phyloP scores from a whole-genome alignment of 176 grass and related monocot genomes.

The Oryza officinalis region DNA sequence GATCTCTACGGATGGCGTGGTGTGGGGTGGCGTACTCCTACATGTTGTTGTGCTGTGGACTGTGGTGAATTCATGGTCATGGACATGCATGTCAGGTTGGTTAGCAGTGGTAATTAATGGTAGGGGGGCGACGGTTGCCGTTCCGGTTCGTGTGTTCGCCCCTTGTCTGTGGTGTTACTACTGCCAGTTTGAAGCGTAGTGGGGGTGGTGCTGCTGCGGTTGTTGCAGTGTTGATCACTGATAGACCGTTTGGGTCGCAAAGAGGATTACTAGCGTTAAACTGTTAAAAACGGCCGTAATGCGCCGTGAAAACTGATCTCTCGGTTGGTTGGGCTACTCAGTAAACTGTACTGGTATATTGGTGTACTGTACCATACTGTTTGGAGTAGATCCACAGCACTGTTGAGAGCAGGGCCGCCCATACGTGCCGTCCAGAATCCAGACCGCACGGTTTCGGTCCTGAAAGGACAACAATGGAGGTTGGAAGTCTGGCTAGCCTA shows the following conservation, averaged over 20 bases:
- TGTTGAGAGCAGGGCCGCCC: neutral
- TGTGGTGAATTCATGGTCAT: conserved; percentile 37
- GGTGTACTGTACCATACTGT: neutral
- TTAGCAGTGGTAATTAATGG: conserved; percentile 10
- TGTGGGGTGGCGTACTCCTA: neutral
- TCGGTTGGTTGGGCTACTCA: neutral
- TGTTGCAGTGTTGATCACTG: neutral
- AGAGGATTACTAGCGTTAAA: neutral
- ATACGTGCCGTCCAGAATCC: neutral
- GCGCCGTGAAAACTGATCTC: neutral
- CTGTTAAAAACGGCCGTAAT: neutral
- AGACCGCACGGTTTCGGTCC: neutral
- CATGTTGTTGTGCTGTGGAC: neutral
- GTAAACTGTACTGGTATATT: neutral
- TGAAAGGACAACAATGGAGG: neutral
- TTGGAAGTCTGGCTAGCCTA: neutral
- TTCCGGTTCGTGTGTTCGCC: conserved; percentile 31
- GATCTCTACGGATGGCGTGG: conserved; percentile 27
- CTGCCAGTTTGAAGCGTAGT: neutral
- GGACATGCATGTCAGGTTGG: neutral
- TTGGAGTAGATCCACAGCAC: neutral
- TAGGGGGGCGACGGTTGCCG: neutral
- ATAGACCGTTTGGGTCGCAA: neutral
- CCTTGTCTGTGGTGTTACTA: neutral
- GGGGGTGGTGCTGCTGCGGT: neutral